phyloP scores from a whole-genome alignment of 257 asterid species.

The Orobanche coerulescens region DNA sequence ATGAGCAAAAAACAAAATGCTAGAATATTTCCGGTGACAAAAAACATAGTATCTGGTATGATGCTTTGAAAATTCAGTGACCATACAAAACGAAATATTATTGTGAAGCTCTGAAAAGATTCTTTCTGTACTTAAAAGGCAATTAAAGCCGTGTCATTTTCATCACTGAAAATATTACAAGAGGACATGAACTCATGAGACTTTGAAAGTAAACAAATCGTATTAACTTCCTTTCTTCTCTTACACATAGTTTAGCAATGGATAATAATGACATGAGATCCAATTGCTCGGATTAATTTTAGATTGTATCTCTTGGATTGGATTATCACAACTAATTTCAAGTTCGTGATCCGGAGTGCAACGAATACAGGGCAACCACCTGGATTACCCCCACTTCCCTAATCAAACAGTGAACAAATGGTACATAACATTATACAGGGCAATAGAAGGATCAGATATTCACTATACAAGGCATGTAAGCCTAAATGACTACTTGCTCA shows the following conservation, averaged over 20 bases:
- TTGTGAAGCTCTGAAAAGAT: background rate
- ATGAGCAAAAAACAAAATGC: constrained; percentile 8
- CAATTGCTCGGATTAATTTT: background rate
- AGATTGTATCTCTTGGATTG: background rate
- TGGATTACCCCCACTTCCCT: background rate
- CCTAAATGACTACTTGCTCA: background rate
- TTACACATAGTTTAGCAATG: background rate
- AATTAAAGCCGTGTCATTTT: too few species aligned
- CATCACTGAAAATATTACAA: too few species aligned
- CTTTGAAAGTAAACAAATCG: background rate
- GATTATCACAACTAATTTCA: background rate
- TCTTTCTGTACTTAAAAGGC: background rate
- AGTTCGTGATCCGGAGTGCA: background rate
- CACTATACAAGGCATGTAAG: background rate
- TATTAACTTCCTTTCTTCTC: background rate
- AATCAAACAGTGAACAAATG: background rate
- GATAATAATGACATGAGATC: background rate
- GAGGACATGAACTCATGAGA: background rate
- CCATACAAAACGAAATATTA: background rate
- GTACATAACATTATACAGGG: background rate
- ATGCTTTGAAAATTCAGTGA: background rate
- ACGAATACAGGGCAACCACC: background rate
- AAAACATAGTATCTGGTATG: background rate
- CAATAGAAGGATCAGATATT: background rate
- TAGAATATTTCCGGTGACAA: background rate